A percentile compares a stretch with the other conserved stretches of the same genome.
Conservation (phyloP, 192 early-diverging fungal species). For the Backusella liffmaniae region DNA sequence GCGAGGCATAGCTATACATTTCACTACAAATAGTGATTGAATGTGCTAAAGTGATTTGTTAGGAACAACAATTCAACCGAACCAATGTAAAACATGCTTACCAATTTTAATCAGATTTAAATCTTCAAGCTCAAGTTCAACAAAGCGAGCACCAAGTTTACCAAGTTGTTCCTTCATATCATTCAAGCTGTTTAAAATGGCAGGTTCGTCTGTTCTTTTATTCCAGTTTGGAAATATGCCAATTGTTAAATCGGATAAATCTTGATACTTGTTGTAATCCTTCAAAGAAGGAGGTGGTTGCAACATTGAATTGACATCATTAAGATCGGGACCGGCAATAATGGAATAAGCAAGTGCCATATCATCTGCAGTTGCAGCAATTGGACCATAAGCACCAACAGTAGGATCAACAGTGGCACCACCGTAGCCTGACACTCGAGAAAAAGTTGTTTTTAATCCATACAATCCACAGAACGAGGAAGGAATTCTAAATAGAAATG, state of each 20-base stretch:
- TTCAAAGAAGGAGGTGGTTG: conserved; percentile 41
- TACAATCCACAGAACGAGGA: conserved; percentile 70
- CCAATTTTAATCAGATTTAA: not conserved
- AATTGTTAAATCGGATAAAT: conserved; percentile 6
- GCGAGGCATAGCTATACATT: conserved; percentile 41
- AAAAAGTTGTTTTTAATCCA: conserved; percentile 73
- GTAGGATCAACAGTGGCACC: conserved; percentile 54
- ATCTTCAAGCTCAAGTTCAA: conserved; percentile 9
- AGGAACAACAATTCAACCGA: not conserved
- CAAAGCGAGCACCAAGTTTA: not conserved
- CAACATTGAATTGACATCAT: conserved; percentile 42
- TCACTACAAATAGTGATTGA: conserved; percentile 64
- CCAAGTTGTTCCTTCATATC: not conserved
- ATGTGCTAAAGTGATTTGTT: conserved; percentile 45
- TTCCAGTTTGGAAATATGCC: not conserved
- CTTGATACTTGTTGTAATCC: not conserved
- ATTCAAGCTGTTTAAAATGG: not conserved
- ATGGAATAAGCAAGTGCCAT: conserved; percentile 64
- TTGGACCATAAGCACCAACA: conserved; percentile 63
- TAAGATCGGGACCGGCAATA: conserved; percentile 55
- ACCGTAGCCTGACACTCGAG: conserved; percentile 57
- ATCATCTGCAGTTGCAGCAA: conserved; percentile 67
- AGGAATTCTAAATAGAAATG: conserved; percentile 49
- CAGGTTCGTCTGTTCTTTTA: not conserved
- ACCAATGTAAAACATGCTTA: not conserved